Percentiles rank a stretch among this genome's conserved stretches.
Evolutionary conservation across 169 alveolate species (phyloP).

Genomic region (Cryptosporidium tyzzeri): DNA sequence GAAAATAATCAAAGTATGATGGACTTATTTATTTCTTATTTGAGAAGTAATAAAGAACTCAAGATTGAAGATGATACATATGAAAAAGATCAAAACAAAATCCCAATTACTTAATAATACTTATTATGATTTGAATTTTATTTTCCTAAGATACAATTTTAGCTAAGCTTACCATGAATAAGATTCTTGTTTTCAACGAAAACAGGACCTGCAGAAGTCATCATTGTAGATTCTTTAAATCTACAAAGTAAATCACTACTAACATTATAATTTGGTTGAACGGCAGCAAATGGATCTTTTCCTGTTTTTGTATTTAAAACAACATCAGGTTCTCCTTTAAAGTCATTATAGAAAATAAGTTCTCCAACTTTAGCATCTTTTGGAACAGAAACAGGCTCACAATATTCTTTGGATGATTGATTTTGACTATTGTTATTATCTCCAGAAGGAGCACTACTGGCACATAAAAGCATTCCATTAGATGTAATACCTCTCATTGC

Average conservation of each 20-base stretch:
- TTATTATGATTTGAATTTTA: background rate
- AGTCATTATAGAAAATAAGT: constrained; percentile 77
- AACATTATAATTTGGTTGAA: constrained; percentile 77
- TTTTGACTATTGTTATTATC: background rate
- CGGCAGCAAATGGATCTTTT: constrained; percentile 83
- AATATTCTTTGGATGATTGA: constrained; percentile 49
- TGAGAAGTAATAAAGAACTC: constrained; percentile 5
- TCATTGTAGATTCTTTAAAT: constrained; percentile 38
- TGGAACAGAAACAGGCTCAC: constrained; percentile 77
- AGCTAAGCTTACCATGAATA: constrained; percentile 20
- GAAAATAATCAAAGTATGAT: background rate
- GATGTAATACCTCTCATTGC: constrained; percentile 85
- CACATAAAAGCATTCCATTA: constrained; percentile 86
- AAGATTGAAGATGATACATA: background rate
- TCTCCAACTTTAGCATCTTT: constrained; percentile 81
- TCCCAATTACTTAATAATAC: background rate
- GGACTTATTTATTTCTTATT: constrained; percentile 23
- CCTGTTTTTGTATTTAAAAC: constrained; percentile 83
- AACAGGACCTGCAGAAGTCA: constrained; percentile 72
- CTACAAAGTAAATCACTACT: constrained; percentile 23
- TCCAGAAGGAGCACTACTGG: constrained; percentile 41
- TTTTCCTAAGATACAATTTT: background rate
- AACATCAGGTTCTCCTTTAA: constrained; percentile 82
- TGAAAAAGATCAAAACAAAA: background rate
- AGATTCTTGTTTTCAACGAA: constrained; percentile 49